Evolutionary conservation across 2,329 filamentous ascomycete genomes (phyloP).

Genomic region (Fusarium nodosum): DNA sequence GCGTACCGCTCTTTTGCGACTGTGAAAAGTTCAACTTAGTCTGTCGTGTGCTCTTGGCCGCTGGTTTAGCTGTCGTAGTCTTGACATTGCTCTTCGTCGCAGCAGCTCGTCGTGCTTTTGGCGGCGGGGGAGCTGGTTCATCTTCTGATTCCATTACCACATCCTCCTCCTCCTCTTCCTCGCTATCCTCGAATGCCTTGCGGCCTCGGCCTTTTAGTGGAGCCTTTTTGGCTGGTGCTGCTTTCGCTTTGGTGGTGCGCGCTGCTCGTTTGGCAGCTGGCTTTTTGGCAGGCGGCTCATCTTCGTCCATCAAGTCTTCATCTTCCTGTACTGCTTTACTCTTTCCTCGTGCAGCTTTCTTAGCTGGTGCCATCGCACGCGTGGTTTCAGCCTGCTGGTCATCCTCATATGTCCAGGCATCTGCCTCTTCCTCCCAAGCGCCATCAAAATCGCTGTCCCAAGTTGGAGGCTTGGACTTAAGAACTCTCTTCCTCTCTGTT

Average conservation of each 20-base stretch:
- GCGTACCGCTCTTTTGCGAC: constrained; percentile 56
- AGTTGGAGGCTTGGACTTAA: constrained; percentile 80
- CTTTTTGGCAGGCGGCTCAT: constrained; percentile 56
- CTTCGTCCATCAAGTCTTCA: constrained; percentile 61
- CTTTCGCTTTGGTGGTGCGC: constrained; percentile 57
- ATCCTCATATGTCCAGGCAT: constrained; percentile 62
- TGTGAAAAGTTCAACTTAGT: constrained; percentile 56
- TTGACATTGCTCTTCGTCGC: constrained; percentile 38
- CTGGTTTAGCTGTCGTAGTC: constrained; percentile 34
- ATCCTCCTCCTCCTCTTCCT: constrained; percentile 63
- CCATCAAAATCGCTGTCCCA: constrained; percentile 96
- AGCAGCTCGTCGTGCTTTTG: constrained; percentile 49
- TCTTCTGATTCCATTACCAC: constrained; percentile 68
- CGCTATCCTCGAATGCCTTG: constrained; percentile 51
- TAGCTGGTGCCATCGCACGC: constrained; percentile 5
- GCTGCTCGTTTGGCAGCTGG: constrained; percentile 51
- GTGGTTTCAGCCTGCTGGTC: constrained; percentile 28
- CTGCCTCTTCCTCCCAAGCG: constrained; percentile 84
- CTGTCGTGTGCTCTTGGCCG: constrained; percentile 50
- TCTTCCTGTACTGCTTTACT: constrained; percentile 45
- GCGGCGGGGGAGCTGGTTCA: constrained; percentile 56
- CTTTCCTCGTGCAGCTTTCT: constrained; percentile 24
- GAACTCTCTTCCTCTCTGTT: constrained; percentile 57
- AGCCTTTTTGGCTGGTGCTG: constrained; percentile 63
- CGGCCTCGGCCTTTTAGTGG: constrained; percentile 59